Conservation (phyloP, 768 basidiomycete genomes). For the Chlorophyllum brunneum region DNA sequence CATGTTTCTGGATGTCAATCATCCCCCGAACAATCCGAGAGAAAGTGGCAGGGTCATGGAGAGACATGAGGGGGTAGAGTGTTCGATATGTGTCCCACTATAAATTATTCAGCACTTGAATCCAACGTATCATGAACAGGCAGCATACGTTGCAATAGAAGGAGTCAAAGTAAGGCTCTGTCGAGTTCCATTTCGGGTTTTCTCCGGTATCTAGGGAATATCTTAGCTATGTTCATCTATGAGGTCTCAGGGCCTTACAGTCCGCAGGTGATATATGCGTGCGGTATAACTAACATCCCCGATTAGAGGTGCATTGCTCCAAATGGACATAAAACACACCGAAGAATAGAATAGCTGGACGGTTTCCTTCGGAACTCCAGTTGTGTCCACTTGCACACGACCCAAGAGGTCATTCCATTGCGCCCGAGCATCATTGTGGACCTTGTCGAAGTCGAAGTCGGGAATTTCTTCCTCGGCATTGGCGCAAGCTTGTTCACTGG, state of each 20-base stretch:
- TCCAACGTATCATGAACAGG: not conserved
- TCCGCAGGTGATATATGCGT: constrained; percentile 64
- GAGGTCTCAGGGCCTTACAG: constrained; percentile 33
- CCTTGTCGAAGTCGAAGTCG: constrained; percentile 49
- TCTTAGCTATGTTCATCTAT: not conserved
- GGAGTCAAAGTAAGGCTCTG: constrained; percentile 64
- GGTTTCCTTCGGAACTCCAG: constrained; percentile 43
- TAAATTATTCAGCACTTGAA: not conserved
- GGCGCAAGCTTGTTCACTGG: constrained; percentile 52
- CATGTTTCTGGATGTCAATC: constrained; percentile 64
- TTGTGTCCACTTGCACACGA: constrained; percentile 49
- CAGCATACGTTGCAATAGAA: constrained; percentile 62
- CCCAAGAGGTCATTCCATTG: constrained; percentile 58
- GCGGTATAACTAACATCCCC: constrained; percentile 42
- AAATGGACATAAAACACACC: constrained; percentile 23
- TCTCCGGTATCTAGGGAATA: constrained; percentile 50
- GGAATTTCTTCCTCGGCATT: constrained; percentile 62
- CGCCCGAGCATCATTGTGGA: constrained; percentile 36
- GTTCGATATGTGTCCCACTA: constrained; percentile 69
- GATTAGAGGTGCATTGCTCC: not conserved
- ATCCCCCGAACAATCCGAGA: constrained; percentile 58
- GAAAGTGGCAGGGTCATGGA: constrained; percentile 59
- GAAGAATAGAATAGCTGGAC: constrained; percentile 59
- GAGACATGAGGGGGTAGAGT: constrained; percentile 56
- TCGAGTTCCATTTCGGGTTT: constrained; percentile 60